Evolutionary conservation across 2,329 filamentous ascomycete species (phyloP).

Genomic region (Ophiostoma quercus): DNA sequence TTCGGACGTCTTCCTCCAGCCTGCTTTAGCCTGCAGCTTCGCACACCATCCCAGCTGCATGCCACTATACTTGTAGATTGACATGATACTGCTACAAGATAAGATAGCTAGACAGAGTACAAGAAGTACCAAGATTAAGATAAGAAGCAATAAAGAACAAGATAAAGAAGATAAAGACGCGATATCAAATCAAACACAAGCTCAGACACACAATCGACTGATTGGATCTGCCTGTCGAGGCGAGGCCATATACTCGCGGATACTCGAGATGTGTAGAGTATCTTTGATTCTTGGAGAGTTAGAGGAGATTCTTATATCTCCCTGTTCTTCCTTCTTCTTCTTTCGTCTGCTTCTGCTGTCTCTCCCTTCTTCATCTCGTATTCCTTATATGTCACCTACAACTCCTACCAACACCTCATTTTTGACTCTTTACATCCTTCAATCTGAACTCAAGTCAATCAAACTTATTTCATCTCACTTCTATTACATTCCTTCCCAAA

Average conservation of each 20-base stretch:
- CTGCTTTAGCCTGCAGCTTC: constrained; percentile 2
- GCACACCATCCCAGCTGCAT: constrained; percentile 8
- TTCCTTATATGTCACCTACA: background rate
- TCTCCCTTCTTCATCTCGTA: background rate
- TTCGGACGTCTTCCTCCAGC: constrained; percentile 3
- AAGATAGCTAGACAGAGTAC: background rate
- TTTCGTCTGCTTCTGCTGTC: background rate
- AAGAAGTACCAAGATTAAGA: background rate
- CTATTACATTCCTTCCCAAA: background rate
- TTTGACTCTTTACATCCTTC: background rate
- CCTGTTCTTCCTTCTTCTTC: background rate
- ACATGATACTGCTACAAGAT: background rate
- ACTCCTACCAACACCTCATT: background rate
- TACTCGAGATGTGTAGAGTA: background rate
- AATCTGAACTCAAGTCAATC: background rate
- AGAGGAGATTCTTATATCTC: background rate
- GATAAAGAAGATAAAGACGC: background rate
- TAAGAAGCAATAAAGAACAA: no score
- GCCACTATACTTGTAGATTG: background rate
- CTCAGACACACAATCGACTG: background rate
- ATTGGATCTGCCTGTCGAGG: background rate
- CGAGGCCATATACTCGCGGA: constrained; percentile 2
- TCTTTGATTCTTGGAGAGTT: background rate
- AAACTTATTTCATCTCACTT: background rate
- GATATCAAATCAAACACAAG: background rate